phyloP scores from a whole-genome alignment of 2,329 filamentous ascomycete species.

The Colletotrichum salicis region DNA sequence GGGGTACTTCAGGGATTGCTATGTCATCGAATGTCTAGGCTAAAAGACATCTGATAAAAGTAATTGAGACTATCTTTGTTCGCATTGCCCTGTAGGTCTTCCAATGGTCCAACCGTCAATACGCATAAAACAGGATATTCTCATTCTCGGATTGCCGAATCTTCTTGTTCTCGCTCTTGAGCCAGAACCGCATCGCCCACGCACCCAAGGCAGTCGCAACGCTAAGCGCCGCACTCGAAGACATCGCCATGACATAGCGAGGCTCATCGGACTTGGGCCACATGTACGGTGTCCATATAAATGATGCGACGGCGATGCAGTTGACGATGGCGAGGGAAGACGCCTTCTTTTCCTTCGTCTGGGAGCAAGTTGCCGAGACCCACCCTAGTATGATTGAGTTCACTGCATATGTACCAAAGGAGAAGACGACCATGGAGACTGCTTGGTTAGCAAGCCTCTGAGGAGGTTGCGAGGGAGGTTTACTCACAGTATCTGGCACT shows the following conservation, averaged over 20 bases:
- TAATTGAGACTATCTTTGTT: too few relatives aligned
- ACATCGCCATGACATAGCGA: slow-evolving; percentile 43
- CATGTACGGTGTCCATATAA: slow-evolving; percentile 38
- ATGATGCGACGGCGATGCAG: slow-evolving; percentile 33
- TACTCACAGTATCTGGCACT: slow-evolving; percentile 39
- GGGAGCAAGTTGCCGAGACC: slow-evolving; percentile 48
- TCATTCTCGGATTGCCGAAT: slow-evolving; percentile 38
- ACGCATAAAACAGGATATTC: slow-evolving; percentile 37
- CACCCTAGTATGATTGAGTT: slow-evolving; percentile 52
- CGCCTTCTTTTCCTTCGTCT: slow-evolving; percentile 53
- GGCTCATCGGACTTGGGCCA: slow-evolving; percentile 47
- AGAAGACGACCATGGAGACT: slow-evolving; percentile 44
- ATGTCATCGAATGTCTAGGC: slow-evolving; percentile 1
- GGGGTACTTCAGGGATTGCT: slow-evolving; percentile 19
- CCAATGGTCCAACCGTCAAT: too few relatives aligned
- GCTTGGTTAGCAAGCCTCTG: not conserved
- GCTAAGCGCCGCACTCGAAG: slow-evolving; percentile 38
- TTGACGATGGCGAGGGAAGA: slow-evolving; percentile 47
- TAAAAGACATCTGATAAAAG: not conserved
- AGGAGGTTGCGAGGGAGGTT: not conserved
- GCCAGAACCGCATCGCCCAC: slow-evolving; percentile 37
- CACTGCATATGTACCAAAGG: slow-evolving; percentile 44
- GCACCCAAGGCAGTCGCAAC: slow-evolving; percentile 31
- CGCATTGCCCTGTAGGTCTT: too few relatives aligned
- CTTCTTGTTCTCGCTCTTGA: slow-evolving; percentile 39